These are phyloP conservation scores for Pisolithus orientalis DNA, from an alignment of 768 basidiomycete species.

Conservation along the genomic window DNA sequence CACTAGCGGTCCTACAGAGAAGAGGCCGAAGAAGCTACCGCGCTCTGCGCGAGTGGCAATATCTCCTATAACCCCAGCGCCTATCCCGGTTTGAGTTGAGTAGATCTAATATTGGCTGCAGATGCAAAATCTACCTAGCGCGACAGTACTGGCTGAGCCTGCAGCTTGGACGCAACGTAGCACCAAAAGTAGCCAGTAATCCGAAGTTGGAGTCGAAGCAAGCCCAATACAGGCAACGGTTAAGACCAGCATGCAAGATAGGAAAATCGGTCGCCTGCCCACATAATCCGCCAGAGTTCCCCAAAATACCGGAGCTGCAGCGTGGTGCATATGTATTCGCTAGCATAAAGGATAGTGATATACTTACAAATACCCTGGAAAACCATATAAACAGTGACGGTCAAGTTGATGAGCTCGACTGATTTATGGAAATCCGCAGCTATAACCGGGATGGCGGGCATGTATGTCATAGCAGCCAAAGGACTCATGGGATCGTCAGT, in stretches of 20 bases:
- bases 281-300: conserved; percentile 57
- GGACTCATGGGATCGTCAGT: conserved; percentile 34
- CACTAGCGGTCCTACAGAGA: conserved; percentile 60
- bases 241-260: conserved; percentile 58
- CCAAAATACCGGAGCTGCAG: conserved; percentile 52
- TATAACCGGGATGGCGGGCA: conserved; percentile 68
- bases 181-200: conserved; percentile 74
- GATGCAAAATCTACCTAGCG: conserved; percentile 43
- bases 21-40: conserved; percentile 68
- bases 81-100: conserved; percentile 23
- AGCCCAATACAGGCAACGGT: conserved; percentile 59
- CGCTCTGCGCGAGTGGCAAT: conserved; percentile 68
- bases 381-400: conserved; percentile 55
- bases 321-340: not conserved
- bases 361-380: conserved; percentile 38
- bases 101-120: not conserved
- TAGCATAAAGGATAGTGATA: not conserved
- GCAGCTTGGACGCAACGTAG: conserved; percentile 74
- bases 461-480: conserved; percentile 66
- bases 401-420: conserved; percentile 66
- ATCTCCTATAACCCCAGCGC: conserved; percentile 75
- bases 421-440: conserved; percentile 50
- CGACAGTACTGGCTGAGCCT: conserved; percentile 75
- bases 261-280: conserved; percentile 60
- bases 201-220: conserved; percentile 47